A percentile compares a stretch with the other conserved stretches of the same genome.
These are phyloP conservation scores for Stylonectria norvegica DNA, from an alignment of 2,329 filamentous ascomycete genomes.

Conservation along the genomic window DNA sequence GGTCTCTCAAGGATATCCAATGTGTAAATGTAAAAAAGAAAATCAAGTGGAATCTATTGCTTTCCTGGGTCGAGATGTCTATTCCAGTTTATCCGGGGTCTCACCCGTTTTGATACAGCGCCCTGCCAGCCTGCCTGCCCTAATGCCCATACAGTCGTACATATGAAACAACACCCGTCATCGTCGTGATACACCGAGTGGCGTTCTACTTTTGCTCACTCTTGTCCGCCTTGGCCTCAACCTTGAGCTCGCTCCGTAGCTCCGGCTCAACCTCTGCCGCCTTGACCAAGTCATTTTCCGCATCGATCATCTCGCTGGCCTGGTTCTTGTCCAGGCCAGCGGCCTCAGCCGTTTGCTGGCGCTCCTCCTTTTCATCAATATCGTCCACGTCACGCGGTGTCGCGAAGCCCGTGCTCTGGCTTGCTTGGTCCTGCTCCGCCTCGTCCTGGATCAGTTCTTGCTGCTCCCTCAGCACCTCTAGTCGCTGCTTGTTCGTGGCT, in stretches of 20 bases:
- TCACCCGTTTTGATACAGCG: constrained; percentile 26
- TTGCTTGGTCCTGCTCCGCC: constrained; percentile 83
- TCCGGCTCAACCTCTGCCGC: constrained; percentile 28
- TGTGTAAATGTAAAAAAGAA: constrained; percentile 22
- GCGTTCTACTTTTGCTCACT: constrained; percentile 39
- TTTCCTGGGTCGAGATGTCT: constrained; percentile 29
- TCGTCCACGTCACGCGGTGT: constrained; percentile 83
- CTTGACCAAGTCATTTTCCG: constrained; percentile 47
- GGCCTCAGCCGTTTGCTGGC: constrained; percentile 50
- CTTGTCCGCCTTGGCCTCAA: constrained; percentile 26
- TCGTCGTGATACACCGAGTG: constrained; percentile 24
- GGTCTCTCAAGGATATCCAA: no score
- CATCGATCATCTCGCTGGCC: constrained; percentile 52
- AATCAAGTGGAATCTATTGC: constrained; percentile 31
- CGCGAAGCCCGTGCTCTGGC: constrained; percentile 68
- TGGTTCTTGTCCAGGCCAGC: constrained; percentile 46
- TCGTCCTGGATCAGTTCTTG: constrained; percentile 97
- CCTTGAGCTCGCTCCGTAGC: no score
- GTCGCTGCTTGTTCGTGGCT: constrained; percentile 96
- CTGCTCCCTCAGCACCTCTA: constrained; percentile 97
- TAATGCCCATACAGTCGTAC: constrained; percentile 30
- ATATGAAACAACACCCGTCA: constrained; percentile 27
- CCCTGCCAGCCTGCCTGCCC: constrained; percentile 21
- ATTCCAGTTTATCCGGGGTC: constrained; percentile 18
- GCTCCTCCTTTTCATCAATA: constrained; percentile 91